Evolutionary conservation across 2,329 filamentous ascomycete species (phyloP).

Genomic region (Arachnomyces sp.): DNA sequence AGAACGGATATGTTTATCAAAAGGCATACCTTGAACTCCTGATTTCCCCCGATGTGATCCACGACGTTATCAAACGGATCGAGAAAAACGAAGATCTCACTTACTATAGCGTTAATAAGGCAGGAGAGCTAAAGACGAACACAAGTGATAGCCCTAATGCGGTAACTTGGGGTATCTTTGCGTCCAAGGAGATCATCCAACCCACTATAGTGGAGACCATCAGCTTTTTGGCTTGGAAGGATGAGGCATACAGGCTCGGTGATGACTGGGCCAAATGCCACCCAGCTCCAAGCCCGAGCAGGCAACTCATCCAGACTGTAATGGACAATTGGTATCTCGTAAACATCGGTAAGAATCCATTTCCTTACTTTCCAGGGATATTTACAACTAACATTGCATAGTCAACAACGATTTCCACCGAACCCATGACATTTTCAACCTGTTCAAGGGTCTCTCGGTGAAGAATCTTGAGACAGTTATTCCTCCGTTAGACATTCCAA

Average conservation of each 20-base stretch:
- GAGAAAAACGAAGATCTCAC: conserved; percentile 73
- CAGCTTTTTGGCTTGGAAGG: conserved; percentile 96
- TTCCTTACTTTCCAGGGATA: background rate
- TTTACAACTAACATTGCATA: conserved; percentile 30
- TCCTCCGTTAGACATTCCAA: too few species aligned
- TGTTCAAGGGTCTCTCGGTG: conserved; percentile 64
- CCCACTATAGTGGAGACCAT: conserved; percentile 98
- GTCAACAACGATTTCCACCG: conserved; percentile 98
- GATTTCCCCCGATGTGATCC: conserved; percentile 69
- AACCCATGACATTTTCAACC: conserved; percentile 67
- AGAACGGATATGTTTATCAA: conserved; percentile 94
- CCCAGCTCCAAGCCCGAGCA: conserved; percentile 64
- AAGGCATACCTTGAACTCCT: conserved; percentile 94
- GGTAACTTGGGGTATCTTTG: conserved; percentile 99
- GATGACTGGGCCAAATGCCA: conserved; percentile 93
- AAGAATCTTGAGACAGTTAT: conserved; percentile 28
- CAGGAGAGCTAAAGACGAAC: conserved; percentile 75
- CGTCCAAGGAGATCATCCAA: conserved; percentile 98
- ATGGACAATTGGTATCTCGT: conserved; percentile 90
- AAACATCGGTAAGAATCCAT: conserved; percentile 69
- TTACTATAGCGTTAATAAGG: conserved; percentile 86
- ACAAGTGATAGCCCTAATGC: conserved; percentile 81
- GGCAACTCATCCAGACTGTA: conserved; percentile 68
- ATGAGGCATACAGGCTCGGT: conserved; percentile 89
- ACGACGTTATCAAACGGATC: conserved; percentile 68